phyloP scores from a whole-genome alignment of 148 eudicot species.

The Bassia scoparia region DNA sequence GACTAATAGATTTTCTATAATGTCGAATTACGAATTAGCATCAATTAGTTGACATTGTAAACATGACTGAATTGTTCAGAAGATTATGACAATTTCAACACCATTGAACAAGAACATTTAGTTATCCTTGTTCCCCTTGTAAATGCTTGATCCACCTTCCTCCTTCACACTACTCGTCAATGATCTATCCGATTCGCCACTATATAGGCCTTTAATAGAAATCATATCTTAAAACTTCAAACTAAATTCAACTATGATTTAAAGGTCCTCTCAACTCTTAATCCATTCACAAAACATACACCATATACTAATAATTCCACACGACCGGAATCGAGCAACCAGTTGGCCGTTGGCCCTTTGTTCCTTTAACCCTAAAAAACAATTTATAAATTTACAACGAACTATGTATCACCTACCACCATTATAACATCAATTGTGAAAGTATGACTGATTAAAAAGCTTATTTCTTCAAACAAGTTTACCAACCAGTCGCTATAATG shows the following conservation, averaged over 20 bases:
- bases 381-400: too few species aligned
- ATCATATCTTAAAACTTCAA: not conserved
- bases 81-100: not conserved
- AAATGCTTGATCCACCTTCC: not conserved
- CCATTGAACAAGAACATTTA: not conserved
- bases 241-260: not conserved
- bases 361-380: not conserved
- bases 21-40: not conserved
- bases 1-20: not conserved
- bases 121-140: not conserved
- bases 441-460: not conserved
- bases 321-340: not conserved
- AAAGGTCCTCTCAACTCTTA: not conserved
- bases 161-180: slow-evolving; percentile 5
- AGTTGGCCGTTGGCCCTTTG: not conserved
- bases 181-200: not conserved
- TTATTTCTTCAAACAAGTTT: not conserved
- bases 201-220: not conserved
- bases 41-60: not conserved
- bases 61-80: not conserved
- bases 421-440: not conserved
- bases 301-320: slow-evolving; percentile 1
- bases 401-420: not conserved
- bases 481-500: too few species aligned
- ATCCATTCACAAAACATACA: not conserved